Base-by-base conservation (phyloP, 2,329 filamentous ascomycete genomes). In the Fusarium bactridioides region DNA sequence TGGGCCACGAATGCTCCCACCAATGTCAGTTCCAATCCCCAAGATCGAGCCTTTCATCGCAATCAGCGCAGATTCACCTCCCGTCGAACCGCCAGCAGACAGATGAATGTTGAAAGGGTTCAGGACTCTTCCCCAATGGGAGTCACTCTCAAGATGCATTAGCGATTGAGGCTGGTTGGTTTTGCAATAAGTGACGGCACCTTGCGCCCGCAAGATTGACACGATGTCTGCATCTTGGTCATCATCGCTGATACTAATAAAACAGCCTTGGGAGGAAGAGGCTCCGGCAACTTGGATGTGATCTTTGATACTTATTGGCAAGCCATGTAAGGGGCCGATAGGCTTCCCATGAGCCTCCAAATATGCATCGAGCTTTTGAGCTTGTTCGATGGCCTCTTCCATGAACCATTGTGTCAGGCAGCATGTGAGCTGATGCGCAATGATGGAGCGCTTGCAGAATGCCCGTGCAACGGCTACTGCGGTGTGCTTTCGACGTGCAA, bases 151-250 rank as follows among this genome's bases (percentile, higher is more conserved):
- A 65, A 82, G 82, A 64, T 88, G 78, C 3, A 83, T 85, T 3
- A 69, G 16, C 1, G 66, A 69, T 67, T 89, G 87, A 2, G 91
- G 90, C 12, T 92, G 84, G 63, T 91, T 92, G 1, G 91, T 92
- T 79, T 92, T 93, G 71, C 88, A 86, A 74, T 91, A 89, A n/a
- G 91, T 81, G 0, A 93, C 84, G 2, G 91, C 91, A 3, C 92
- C 92, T 0, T 89, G 83, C 23, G 84, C 83, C 31, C 88, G 80
- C 8, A 93, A 79, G 2, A 92, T 81, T 13, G 87, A 83, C 1
- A 92, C 87, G 0, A 86, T 84, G 0, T 70, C 59, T 3, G 74
- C 66, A 31, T 76, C 74, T n/a, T 48, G 40, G 10, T 58, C 41
- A 4, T 74, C 69, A 13, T 67, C 56, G 31, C 51, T 64, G 27